These are phyloP conservation scores for Lactifluus subvellereus DNA, from an alignment of 768 basidiomycete genomes.

Conservation along the genomic window DNA sequence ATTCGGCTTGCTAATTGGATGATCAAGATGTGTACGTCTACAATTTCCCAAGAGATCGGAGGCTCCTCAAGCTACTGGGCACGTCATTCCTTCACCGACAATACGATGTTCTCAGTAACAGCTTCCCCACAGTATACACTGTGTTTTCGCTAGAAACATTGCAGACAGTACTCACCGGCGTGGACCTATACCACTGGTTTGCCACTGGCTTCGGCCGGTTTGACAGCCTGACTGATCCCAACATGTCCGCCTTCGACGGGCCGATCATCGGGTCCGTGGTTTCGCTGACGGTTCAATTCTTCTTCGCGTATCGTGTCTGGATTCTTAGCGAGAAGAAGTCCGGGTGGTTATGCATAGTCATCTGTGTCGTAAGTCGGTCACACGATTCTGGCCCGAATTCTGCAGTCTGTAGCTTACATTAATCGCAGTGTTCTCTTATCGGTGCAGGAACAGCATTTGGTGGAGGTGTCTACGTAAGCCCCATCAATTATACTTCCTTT, in stretches of 20 bases:
- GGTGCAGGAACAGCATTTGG: background rate
- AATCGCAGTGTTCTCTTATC: background rate
- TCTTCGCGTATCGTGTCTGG: constrained; percentile 16
- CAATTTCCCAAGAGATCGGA: constrained; percentile 8
- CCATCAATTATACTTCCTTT: no score
- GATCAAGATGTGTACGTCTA: constrained; percentile 10
- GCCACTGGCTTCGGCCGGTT: constrained; percentile 8
- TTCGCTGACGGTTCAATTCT: constrained; percentile 2
- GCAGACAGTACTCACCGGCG: constrained; percentile 2
- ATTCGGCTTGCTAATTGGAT: background rate
- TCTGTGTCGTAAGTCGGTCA: constrained; percentile 1
- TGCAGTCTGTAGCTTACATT: background rate
- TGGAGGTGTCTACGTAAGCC: constrained; percentile 3
- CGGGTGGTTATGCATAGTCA: background rate
- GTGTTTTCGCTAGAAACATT: constrained; percentile 3
- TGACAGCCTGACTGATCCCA: background rate
- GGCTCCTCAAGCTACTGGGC: background rate
- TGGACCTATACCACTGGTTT: constrained; percentile 13
- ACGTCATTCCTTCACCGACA: background rate
- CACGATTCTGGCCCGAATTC: background rate
- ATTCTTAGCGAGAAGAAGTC: background rate
- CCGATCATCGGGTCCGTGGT: constrained; percentile 9
- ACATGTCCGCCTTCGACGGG: background rate
- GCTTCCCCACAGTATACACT: background rate
- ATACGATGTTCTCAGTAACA: background rate